Percentiles rank a stretch among this genome's conserved stretches.
These are phyloP conservation scores for Komagataella kurtzmanii DNA, from an alignment of 805 yeast species.

Conservation along the genomic window DNA sequence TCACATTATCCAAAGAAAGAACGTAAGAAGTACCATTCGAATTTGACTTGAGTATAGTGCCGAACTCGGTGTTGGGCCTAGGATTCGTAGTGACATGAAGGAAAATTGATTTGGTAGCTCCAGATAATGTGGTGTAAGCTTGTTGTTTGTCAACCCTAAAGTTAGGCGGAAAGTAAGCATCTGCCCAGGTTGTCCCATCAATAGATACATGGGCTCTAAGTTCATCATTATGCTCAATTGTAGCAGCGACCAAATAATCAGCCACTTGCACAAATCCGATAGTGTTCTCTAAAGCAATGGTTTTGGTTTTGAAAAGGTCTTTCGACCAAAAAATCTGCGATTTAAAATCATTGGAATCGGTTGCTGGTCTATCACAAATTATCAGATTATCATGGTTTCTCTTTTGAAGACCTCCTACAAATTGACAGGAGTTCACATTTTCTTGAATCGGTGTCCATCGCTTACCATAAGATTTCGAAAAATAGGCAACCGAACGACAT, in stretches of 20 bases:
- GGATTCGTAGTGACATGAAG: slow-evolving; percentile 63
- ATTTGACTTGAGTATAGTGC: slow-evolving; percentile 72
- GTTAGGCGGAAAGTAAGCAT: slow-evolving; percentile 60
- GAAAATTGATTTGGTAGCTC: slow-evolving; percentile 55
- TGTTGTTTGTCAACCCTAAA: slow-evolving; percentile 43
- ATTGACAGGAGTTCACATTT: slow-evolving; percentile 53
- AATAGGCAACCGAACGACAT: slow-evolving; percentile 47
- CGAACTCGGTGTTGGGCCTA: slow-evolving; percentile 44
- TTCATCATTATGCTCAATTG: slow-evolving; percentile 30
- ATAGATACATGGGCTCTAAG: slow-evolving; percentile 56
- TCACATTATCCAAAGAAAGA: slow-evolving; percentile 49
- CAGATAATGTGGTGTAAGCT: slow-evolving; percentile 67
- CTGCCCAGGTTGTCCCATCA: slow-evolving; percentile 63
- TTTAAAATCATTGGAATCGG: slow-evolving; percentile 18
- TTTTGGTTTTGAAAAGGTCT: slow-evolving; percentile 31
- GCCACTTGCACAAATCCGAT: slow-evolving; percentile 64
- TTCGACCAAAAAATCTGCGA: slow-evolving; percentile 29
- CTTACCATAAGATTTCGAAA: slow-evolving; percentile 55
- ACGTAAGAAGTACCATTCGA: slow-evolving; percentile 81
- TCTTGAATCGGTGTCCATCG: slow-evolving; percentile 42
- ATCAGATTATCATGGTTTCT: slow-evolving; percentile 35
- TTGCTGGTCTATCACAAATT: slow-evolving; percentile 40
- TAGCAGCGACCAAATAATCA: slow-evolving; percentile 59
- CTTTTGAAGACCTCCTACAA: slow-evolving; percentile 34
- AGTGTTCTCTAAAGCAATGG: slow-evolving; percentile 34